These are phyloP conservation scores for Hibiscus tridactylites DNA, from an alignment of 345 rosid species.

Conservation along the genomic window DNA sequence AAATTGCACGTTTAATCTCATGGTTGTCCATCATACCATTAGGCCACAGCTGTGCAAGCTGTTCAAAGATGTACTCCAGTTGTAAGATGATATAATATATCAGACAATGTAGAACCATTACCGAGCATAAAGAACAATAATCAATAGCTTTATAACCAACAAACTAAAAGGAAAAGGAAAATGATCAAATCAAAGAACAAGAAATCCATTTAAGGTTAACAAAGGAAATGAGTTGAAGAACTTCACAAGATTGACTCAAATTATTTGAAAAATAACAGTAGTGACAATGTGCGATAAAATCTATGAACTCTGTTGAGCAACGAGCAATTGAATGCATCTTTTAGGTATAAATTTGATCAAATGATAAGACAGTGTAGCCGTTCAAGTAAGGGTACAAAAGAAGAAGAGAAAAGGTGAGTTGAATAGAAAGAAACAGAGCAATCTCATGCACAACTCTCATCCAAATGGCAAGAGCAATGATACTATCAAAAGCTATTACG, in stretches of 20 bases:
- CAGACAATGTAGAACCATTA: not conserved
- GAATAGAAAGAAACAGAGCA: not conserved
- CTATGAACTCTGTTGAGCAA: not conserved
- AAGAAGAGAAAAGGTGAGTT: not conserved
- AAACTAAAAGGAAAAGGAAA: not conserved
- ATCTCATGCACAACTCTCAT: not conserved
- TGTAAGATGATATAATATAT: slow-evolving; percentile 16
- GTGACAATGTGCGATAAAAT: not conserved
- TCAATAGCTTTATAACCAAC: not conserved
- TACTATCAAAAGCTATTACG: not conserved
- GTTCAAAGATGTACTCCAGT: slow-evolving; percentile 19
- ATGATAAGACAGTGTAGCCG: not conserved
- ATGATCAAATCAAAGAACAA: not conserved
- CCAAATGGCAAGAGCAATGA: not conserved
- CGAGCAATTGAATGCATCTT: not conserved
- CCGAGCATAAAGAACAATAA: not conserved
- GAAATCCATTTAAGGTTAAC: not conserved
- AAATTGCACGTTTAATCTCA: slow-evolving; percentile 80
- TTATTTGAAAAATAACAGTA: not conserved
- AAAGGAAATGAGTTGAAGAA: not conserved
- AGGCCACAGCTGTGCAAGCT: slow-evolving; percentile 92
- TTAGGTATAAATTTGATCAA: not conserved
- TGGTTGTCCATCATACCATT: slow-evolving; percentile 77
- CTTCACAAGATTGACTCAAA: not conserved
- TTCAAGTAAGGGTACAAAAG: not conserved